phyloP scores from a whole-genome alignment of 2,329 filamentous ascomycete genomes.

The Aureobasidium sp. region DNA sequence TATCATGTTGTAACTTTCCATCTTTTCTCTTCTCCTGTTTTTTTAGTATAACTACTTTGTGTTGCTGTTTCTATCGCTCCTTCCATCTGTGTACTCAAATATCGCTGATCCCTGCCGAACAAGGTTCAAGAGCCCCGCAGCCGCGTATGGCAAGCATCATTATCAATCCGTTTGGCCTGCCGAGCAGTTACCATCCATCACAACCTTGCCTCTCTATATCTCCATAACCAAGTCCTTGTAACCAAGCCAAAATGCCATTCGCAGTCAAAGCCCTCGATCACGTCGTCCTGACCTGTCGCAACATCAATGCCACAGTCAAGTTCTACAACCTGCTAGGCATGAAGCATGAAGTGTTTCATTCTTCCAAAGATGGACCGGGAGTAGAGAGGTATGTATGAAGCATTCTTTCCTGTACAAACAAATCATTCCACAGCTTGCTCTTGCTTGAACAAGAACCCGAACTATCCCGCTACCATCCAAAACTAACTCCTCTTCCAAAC shows the following conservation, averaged over 20 bases:
- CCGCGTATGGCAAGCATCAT: background rate
- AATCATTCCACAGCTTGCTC: background rate
- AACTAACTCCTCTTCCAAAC: background rate
- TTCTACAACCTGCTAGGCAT: constrained; percentile 54
- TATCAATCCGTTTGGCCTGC: background rate
- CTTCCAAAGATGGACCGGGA: constrained; percentile 17
- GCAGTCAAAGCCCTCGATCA: constrained; percentile 45
- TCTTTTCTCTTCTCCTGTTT: background rate
- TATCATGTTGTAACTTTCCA: background rate
- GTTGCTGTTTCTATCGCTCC: background rate
- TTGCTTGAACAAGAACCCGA: background rate
- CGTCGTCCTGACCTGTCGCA: constrained; percentile 49
- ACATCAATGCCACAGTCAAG: constrained; percentile 39
- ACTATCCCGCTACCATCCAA: background rate
- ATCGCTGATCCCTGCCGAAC: background rate
- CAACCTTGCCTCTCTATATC: background rate
- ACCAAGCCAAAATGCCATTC: constrained; percentile 12
- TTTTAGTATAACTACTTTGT: no score
- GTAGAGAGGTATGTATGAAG: constrained; percentile 9
- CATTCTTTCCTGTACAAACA: background rate
- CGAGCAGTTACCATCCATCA: no score
- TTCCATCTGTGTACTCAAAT: background rate
- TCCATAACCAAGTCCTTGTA: constrained; percentile 49
- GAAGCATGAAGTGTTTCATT: constrained; percentile 43
- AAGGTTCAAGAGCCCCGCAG: background rate